Conservation (phyloP, 306 rosid species). For the Medicago lupulina region DNA sequence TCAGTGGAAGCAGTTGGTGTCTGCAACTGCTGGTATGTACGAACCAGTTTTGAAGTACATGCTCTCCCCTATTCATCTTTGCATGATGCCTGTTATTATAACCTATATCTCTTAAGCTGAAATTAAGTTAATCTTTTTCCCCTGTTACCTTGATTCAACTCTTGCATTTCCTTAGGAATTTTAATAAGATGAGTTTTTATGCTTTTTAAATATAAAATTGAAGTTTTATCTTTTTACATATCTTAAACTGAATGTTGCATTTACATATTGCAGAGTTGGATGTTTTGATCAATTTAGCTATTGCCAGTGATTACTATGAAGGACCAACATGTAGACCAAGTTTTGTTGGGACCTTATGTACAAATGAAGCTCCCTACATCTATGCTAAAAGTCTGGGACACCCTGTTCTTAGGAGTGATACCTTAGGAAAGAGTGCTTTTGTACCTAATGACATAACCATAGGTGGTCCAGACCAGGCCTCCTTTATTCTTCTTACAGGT, state of each 20-base stretch:
- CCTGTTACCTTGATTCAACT: constrained; percentile 28
- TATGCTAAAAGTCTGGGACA: constrained; percentile 85
- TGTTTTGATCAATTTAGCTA: constrained; percentile 88
- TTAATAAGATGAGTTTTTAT: constrained; percentile 21
- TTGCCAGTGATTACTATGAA: constrained; percentile 84
- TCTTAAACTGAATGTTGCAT: constrained; percentile 47
- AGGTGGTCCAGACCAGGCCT: constrained; percentile 78
- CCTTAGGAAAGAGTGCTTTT: constrained; percentile 81
- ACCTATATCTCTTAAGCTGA: constrained; percentile 34
- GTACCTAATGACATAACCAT: constrained; percentile 77
- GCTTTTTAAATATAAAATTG: constrained; percentile 26
- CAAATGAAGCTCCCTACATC: constrained; percentile 62
- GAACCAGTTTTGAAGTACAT: constrained; percentile 14
- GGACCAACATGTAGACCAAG: constrained; percentile 79
- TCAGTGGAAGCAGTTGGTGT: constrained; percentile 84
- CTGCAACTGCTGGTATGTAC: constrained; percentile 76
- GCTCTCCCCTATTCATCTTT: constrained; percentile 5
- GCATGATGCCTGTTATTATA: constrained; percentile 24
- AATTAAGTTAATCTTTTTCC: constrained; percentile 1
- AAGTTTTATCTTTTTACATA: constrained; percentile 29
- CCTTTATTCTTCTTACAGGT: constrained; percentile 87
- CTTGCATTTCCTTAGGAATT: constrained; percentile 1
- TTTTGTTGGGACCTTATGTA: constrained; percentile 54
- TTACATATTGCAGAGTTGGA: constrained; percentile 79
- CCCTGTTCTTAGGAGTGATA: constrained; percentile 88